Evolutionary conservation across 495 filamentous ascomycete genomes (phyloP).

Genomic region (Emericellopsis terricola): DNA sequence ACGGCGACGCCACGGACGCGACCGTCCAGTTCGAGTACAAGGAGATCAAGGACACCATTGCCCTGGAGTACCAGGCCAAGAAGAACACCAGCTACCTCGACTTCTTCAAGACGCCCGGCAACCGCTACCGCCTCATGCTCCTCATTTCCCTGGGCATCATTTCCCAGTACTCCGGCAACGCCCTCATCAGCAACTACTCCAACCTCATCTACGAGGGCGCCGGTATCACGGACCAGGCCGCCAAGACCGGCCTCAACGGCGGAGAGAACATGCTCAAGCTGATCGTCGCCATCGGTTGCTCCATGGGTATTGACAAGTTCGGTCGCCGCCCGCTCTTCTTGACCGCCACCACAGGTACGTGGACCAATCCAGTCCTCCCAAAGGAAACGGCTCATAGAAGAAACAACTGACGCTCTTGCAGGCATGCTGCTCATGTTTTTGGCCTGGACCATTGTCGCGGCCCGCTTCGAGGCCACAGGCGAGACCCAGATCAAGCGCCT

Average conservation of each 20-base stretch:
- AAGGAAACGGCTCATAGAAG: constrained; percentile 5
- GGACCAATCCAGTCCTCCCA: constrained; percentile 13
- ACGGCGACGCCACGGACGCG: constrained; percentile 4
- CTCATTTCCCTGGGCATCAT: constrained; percentile 6
- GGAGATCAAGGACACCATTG: constrained; percentile 6
- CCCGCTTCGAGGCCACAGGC: too few species aligned
- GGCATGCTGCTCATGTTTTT: too few species aligned
- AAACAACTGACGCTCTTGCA: constrained; percentile 17
- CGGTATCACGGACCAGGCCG: constrained; percentile 19
- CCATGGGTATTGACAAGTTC: neutral
- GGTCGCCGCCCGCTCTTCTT: constrained; percentile 23
- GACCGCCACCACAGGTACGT: constrained; percentile 22
- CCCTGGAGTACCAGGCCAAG: constrained; percentile 3
- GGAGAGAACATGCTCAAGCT: neutral
- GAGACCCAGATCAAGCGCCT: too few species aligned
- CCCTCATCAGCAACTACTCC: constrained; percentile 1
- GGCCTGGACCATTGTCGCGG: too few species aligned
- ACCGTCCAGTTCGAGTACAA: constrained; percentile 7
- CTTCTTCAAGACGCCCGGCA: constrained; percentile 5
- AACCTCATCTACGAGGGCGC: constrained; percentile 10
- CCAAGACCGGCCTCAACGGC: constrained; percentile 14
- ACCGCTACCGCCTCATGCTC: constrained; percentile 6
- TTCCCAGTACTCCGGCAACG: constrained; percentile 2
- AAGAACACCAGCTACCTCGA: constrained; percentile 3
- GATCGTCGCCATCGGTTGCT: neutral